phyloP scores from a whole-genome alignment of 805 yeast species.

The Lipomyces orientalis region DNA sequence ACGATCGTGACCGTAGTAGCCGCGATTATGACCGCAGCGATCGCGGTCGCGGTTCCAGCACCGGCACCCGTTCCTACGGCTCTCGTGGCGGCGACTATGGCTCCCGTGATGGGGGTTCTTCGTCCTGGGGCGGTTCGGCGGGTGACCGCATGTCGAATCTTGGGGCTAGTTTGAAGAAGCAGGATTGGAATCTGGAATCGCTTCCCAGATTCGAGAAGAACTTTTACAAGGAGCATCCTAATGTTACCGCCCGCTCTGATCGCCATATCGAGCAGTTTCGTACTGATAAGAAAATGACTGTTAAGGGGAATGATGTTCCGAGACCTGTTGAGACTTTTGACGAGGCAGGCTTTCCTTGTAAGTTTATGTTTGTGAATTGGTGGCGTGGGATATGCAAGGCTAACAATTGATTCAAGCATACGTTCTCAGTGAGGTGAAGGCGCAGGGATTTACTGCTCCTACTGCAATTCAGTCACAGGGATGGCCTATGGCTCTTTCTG shows the following conservation, averaged over 20 bases:
- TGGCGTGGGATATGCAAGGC: not conserved
- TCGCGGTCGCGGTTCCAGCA: not conserved
- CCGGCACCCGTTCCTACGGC: constrained; percentile 20
- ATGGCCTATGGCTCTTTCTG: constrained; percentile 99
- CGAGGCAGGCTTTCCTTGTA: constrained; percentile 92
- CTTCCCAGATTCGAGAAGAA: constrained; percentile 93
- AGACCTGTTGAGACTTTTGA: constrained; percentile 91
- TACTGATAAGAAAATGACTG: constrained; percentile 82
- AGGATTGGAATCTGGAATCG: constrained; percentile 77
- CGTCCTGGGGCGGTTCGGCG: constrained; percentile 49
- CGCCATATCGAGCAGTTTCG: constrained; percentile 78
- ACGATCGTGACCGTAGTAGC: constrained; percentile 14
- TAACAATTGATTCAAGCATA: constrained; percentile 53
- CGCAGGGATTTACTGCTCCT: constrained; percentile 91
- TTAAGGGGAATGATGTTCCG: constrained; percentile 83
- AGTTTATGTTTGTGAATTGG: not conserved
- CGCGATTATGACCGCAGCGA: constrained; percentile 22
- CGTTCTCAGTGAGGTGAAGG: constrained; percentile 84
- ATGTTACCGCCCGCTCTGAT: constrained; percentile 75
- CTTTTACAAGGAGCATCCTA: constrained; percentile 85
- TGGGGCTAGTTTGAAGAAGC: constrained; percentile 66
- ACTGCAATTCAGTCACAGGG: constrained; percentile 99
- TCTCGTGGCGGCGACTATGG: constrained; percentile 35
- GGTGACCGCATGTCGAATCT: constrained; percentile 54
- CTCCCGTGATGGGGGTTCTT: constrained; percentile 47